Base-by-base conservation (phyloP, 1,284 basidiomycete genomes). In the Heimioporus retisporus region DNA sequence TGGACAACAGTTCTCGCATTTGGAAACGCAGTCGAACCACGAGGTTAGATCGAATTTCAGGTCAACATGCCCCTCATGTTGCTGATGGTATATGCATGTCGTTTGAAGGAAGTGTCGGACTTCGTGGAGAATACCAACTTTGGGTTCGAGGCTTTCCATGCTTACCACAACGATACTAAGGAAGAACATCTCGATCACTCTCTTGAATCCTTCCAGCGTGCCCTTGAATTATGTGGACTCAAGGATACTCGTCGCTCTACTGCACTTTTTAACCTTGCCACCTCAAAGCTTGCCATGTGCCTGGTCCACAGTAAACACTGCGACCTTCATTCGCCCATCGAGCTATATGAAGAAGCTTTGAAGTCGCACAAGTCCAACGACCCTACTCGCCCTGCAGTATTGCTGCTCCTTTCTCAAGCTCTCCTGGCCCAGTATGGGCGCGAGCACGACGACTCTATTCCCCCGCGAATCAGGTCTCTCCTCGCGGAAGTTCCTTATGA, bases 271-370 rank as follows among this genome's bases (percentile, higher is more conserved):
- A 56, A 62, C 35, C 54, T 62, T 15, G 61, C 61, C 18, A 25
- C 44, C 2, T 35, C 46, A 28, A 35, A 57, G 44, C 19, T 46
- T 16, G 19, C 14, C 44, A 46, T 14, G 90, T 54, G 31, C 31
- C 63, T 58, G 31, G 35, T 62, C 25, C 40, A 48, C n/a, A 55
- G 44, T 15, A n/a, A 42, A 40, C 50, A 53, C 28, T 10, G 18
- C n/a, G 25, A 51, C 4, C 55, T 71, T 16, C 55, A 56, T 4
- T 42, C 16, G 6, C 2, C 51, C 40, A 69, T 66, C 44, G 16
- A 2, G 2, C 42, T 63, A 7, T 72, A 69, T 54, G 51, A 6
- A 16, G 43, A 68, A 13, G 60, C 68, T 16, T 63, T 65, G 15
- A 10, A 56, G 2, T 15, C 50, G 28, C 51, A 58, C 5, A n/a